These are phyloP conservation scores for Clitopilus hobsonii DNA, from an alignment of 768 basidiomycete genomes.

Conservation along the genomic window DNA sequence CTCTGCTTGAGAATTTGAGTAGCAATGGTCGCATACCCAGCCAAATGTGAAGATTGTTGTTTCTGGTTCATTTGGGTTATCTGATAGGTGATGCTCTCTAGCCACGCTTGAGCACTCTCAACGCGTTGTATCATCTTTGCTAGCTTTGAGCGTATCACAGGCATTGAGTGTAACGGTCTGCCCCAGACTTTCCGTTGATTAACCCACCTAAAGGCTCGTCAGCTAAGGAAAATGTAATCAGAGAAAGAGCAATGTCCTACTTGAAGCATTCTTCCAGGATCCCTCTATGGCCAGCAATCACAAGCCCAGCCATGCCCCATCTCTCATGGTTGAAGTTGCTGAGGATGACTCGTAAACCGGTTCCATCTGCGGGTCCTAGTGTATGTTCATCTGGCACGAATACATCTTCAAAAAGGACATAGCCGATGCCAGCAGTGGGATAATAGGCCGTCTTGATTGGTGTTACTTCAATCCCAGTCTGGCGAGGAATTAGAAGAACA, in stretches of 20 bases:
- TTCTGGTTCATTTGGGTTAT: conserved; percentile 85
- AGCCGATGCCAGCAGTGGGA: not conserved
- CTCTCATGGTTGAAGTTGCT: conserved; percentile 91
- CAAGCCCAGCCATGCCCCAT: conserved; percentile 42
- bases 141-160: conserved; percentile 74
- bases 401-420: conserved; percentile 55
- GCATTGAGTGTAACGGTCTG: conserved; percentile 59
- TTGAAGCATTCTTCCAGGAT: conserved; percentile 77
- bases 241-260: conserved; percentile 21
- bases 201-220: conserved; percentile 49
- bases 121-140: conserved; percentile 78
- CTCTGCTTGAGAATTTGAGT: not conserved
- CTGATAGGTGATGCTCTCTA: conserved; percentile 84
- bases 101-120: conserved; percentile 80
- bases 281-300: conserved; percentile 45
- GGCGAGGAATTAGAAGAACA: not conserved
- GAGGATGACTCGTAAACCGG: conserved; percentile 4
- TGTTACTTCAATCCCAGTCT: not conserved
- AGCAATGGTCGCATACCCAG: conserved; percentile 44
- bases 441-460: not conserved
- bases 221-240: not conserved
- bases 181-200: conserved; percentile 78
- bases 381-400: conserved; percentile 16
- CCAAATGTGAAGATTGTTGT: conserved; percentile 67
- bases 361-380: not conserved